phyloP scores from a whole-genome alignment of 306 rosid species.

The Acmispon strigosus region DNA sequence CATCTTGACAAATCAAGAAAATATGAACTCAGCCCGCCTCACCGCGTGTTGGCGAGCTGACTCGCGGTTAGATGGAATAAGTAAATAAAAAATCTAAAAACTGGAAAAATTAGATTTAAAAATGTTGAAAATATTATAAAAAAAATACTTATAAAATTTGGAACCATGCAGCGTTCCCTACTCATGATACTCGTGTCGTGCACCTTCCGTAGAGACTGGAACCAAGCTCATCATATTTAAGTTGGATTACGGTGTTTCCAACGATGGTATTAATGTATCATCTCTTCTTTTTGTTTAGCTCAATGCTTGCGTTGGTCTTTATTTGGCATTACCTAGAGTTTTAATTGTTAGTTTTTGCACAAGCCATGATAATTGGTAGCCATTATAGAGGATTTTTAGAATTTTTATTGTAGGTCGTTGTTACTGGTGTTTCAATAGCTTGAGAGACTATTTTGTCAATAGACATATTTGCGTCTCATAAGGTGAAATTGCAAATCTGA shows the following conservation, averaged over 20 bases:
- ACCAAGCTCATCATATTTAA: conserved; percentile 86
- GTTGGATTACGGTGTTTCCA: conserved; percentile 86
- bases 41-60: too few relatives aligned
- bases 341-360: too few relatives aligned
- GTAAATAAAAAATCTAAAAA: too few relatives aligned
- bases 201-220: conserved; percentile 84
- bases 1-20: too few relatives aligned
- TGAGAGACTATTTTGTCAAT: not conserved
- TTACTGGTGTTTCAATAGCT: not conserved
- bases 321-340: not conserved
- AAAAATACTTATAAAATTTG: too few relatives aligned
- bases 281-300: not conserved
- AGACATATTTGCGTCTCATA: too few relatives aligned
- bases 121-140: too few relatives aligned
- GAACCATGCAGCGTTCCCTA: conserved; percentile 10
- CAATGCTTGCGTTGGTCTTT: too few relatives aligned
- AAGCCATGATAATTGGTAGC: not conserved
- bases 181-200: conserved; percentile 54
- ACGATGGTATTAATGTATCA: conserved; percentile 82
- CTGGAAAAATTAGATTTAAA: too few relatives aligned
- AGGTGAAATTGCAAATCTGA: too few relatives aligned
- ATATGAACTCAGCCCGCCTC: too few relatives aligned
- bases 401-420: not conserved
- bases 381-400: not conserved
- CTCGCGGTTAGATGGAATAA: too few relatives aligned